Evolutionary conservation across 2,329 filamentous ascomycete species (phyloP).

Genomic region (Sphaerostilbella broomeana): DNA sequence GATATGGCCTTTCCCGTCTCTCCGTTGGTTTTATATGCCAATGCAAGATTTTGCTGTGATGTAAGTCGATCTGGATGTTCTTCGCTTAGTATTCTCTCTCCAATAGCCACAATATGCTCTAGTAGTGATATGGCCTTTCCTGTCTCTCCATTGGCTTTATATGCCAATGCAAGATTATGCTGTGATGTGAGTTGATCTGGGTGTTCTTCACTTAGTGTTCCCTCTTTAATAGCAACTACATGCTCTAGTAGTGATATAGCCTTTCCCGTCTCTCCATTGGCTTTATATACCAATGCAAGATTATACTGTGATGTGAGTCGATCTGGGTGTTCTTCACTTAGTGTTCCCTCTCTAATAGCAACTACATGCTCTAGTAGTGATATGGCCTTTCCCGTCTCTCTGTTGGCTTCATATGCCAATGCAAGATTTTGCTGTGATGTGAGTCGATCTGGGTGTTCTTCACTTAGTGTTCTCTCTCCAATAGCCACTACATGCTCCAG

Average conservation of each 20-base stretch:
- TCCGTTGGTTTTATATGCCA: not conserved
- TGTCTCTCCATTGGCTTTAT: not conserved
- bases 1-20: slow-evolving; percentile 1
- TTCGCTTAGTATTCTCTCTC: not conserved
- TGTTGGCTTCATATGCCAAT: not conserved
- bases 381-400: slow-evolving; percentile 2
- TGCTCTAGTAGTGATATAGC: slow-evolving; percentile 7
- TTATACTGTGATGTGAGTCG: not conserved
- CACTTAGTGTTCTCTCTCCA: not conserved
- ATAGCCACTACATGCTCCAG: slow-evolving; percentile 4
- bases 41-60: not conserved
- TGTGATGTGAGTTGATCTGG: slow-evolving; percentile 3
- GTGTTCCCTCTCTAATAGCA: not conserved
- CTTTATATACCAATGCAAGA: not conserved
- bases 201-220: not conserved
- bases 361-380: not conserved
- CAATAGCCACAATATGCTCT: not conserved
- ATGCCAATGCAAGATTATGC: slow-evolving; percentile 4
- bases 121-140: slow-evolving; percentile 2
- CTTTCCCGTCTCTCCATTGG: not conserved
- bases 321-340: not conserved
- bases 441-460: slow-evolving; percentile 1
- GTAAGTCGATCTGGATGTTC: not conserved
- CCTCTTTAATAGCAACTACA: not conserved
- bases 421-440: slow-evolving; percentile 7